Evolutionary conservation across 2,329 filamentous ascomycete species (phyloP), one percentile per base, ranked within the genome.

Genomic region (Penicillium verrucosum): DNA sequence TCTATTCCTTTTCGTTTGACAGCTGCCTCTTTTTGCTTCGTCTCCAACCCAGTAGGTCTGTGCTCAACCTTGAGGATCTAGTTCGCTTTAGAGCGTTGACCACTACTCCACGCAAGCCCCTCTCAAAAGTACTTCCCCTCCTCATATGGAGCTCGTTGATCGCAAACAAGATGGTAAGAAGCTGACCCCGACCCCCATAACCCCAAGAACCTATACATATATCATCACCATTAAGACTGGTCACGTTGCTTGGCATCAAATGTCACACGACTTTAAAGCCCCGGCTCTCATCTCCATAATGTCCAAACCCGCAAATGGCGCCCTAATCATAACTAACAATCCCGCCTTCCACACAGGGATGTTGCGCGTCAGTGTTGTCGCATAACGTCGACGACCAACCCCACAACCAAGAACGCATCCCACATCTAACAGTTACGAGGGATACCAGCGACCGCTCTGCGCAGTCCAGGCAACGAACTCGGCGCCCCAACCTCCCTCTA

Each of bases 331-430:
- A 53, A 55, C 60, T 56, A 56, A 60, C 51, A 32, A 23, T 9
- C 51, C 8, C 40, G 16, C 34, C 41, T 38, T 25, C 9, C 40
- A 21, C 2, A 52, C 54, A 77, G 75, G 75, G 75, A 64, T 77
- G 74, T 65, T 76, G 74, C 62, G 65, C 71, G 48, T 77, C 73
- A 54, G 59, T 61, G 23, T 61, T 63, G 60, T 73, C 73, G 68
- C 73, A 47, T 56, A 57, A 68, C 69, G 67, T 71, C 60, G 58
- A 64, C 51, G 48, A 65, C 51, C 62, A 64, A 56, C 49, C 63
- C 36, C n/a, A 56, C 66, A 37, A 48, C 60, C 46, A 61, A 59
- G 49, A 51, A 21, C 38, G n/a, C 1, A 36, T 16, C 49, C 14
- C 38, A 29, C 44, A 57, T 55, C 50, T 57, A 44, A 23, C 43